Evolutionary conservation across 1,284 basidiomycete genomes (phyloP).

Genomic region (Psilocybe mexicana): DNA sequence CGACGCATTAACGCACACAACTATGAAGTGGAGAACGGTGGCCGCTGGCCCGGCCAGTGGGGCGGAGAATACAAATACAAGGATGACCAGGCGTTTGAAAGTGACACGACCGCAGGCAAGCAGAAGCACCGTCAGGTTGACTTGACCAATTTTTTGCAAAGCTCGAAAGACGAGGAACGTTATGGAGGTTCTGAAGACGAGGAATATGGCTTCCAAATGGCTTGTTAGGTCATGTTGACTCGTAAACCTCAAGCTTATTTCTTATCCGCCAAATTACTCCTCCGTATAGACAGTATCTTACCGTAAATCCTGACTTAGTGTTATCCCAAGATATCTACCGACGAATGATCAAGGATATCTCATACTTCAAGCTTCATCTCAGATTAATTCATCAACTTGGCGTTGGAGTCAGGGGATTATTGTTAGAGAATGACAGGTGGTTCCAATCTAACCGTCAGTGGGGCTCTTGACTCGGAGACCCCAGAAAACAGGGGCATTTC

Average conservation of each 20-base stretch:
- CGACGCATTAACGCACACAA: constrained; percentile 18
- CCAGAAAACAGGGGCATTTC: neutral
- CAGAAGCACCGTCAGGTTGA: neutral
- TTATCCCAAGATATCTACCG: too few species aligned
- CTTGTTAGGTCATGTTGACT: neutral
- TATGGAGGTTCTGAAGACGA: neutral
- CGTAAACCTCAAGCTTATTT: too few species aligned
- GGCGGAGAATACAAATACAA: constrained; percentile 9
- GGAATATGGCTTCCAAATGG: neutral
- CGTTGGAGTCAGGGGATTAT: neutral
- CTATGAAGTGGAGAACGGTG: constrained; percentile 16
- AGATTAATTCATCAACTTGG: too few species aligned
- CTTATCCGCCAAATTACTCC: too few species aligned
- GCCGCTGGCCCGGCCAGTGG: constrained; percentile 21
- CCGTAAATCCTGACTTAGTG: too few species aligned
- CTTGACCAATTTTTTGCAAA: neutral
- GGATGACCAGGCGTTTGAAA: constrained; percentile 21
- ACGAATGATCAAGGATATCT: too few species aligned
- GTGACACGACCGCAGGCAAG: constrained; percentile 23
- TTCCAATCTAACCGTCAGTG: neutral
- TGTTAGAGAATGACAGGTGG: neutral
- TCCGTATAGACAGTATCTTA: too few species aligned
- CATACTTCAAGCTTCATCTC: too few species aligned
- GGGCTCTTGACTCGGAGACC: neutral
- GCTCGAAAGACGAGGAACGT: neutral